Evolutionary conservation across 1,284 basidiomycete species (phyloP).

Genomic region (Meira miltonrushii): DNA sequence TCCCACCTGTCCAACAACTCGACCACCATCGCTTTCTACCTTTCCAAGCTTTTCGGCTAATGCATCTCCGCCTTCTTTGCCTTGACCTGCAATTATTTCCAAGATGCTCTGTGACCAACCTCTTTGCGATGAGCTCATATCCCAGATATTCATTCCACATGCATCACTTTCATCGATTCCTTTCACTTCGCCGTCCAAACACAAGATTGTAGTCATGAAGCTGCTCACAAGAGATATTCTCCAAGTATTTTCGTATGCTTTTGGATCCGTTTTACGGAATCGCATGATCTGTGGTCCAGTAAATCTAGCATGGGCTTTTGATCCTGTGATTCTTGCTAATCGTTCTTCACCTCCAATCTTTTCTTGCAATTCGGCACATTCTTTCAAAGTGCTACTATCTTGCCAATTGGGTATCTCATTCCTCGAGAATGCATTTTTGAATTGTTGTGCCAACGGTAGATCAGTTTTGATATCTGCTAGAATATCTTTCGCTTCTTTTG

Average conservation of each 20-base stretch:
- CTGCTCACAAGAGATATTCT: conserved; percentile 76
- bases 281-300: conserved; percentile 78
- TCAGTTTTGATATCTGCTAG: conserved; percentile 61
- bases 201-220: conserved; percentile 74
- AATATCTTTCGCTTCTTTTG: conserved; percentile 58
- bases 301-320: conserved; percentile 79
- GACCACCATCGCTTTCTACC: conserved; percentile 70
- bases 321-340: conserved; percentile 72
- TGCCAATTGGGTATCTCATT: conserved; percentile 80
- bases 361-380: conserved; percentile 67
- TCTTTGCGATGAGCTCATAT: conserved; percentile 25
- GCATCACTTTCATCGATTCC: conserved; percentile 67
- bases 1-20: conserved; percentile 64
- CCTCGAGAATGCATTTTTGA: conserved; percentile 66
- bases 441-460: conserved; percentile 57
- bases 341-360: conserved; percentile 59
- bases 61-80: conserved; percentile 58
- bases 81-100: conserved; percentile 38
- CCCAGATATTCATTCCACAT: conserved; percentile 78
- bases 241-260: conserved; percentile 64
- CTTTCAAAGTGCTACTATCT: conserved; percentile 74
- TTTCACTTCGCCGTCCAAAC: conserved; percentile 59
- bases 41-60: conserved; percentile 67
- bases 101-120: conserved; percentile 21
- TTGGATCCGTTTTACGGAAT: conserved; percentile 60